Conservation (phyloP, 78 protist genomes). For the Dictyostelium intermedium region DNA sequence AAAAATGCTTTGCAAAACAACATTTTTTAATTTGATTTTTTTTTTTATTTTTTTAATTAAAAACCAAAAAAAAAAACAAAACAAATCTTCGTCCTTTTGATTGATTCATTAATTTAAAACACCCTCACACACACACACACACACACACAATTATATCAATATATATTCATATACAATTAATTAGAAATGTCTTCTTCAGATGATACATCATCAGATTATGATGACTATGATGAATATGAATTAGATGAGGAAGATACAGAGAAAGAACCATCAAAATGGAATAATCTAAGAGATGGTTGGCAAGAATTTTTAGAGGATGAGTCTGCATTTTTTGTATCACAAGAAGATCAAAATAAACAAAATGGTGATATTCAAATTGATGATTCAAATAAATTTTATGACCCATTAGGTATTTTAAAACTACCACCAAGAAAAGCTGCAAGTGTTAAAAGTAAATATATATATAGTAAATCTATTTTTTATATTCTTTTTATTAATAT, state of each 20-base stretch:
- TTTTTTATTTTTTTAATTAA: neutral
- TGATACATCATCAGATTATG: constrained; percentile 14
- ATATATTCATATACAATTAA: no score
- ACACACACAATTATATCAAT: no score
- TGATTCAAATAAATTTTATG: constrained; percentile 20
- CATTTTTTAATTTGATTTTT: neutral
- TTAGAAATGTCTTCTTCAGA: neutral
- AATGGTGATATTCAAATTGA: constrained; percentile 13
- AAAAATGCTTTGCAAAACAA: no score
- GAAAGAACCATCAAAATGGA: constrained; percentile 52
- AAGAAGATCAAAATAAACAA: neutral
- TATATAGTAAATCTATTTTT: no score
- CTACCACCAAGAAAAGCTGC: constrained; percentile 51
- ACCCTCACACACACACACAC: neutral
- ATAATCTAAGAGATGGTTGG: constrained; percentile 44
- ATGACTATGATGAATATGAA: neutral
- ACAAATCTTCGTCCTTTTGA: neutral
- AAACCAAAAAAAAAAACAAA: no score
- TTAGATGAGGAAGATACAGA: constrained; percentile 16
- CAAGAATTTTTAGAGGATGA: constrained; percentile 66
- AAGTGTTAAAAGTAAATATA: constrained; percentile 21
- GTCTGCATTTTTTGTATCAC: constrained; percentile 18
- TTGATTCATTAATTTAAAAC: neutral
- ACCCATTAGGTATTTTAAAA: constrained; percentile 60
- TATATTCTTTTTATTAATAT: no score